Evolutionary conservation across 192 early-diverging fungal genomes (phyloP), one percentile per base, ranked within the genome.

Genomic region (Haplosporangium gracile): DNA sequence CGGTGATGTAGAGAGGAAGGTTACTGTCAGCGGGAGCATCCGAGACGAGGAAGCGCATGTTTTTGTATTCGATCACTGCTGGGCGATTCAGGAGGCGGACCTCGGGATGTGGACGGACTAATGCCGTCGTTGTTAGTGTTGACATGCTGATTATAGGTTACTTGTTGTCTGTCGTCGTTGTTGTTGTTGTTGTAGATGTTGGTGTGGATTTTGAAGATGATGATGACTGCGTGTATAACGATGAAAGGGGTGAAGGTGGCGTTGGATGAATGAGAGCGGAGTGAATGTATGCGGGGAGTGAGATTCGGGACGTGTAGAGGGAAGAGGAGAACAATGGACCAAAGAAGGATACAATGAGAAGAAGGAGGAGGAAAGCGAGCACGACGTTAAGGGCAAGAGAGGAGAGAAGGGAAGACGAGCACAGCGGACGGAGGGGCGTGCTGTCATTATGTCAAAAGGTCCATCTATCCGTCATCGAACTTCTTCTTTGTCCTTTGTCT

Each of bases 21-120:
- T 92, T 97, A 65, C 91, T 91, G 78, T 94, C 93, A 7, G 94
- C 93, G 10, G 96, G 96, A 4, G 94, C 93, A 79, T 97, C 96
- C 68, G 95, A 93, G 74, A 97, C 94, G 60, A 97, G 77, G 82
- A 97, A 97, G 22, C 93, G 91, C 80, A 94, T 75, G 78, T 91
- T 81, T 51, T 94, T 93, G 82, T 94, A 92, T 73, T 95, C 94
- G 42, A 97, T 92, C 38, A 91, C 78, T 6, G 93, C 90, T 16
- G 92, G 93, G 40, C 91, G 91, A 74, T 94, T 95, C 76, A 92
- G 88, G 55, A 90, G 87, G 3, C 83, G 68, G 8, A 69, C 77
- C 34, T 55, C 60, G 60, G 60, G 60, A 65, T 65, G 76, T 26
- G 65, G 16, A 29, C 42, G 60, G n/a, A 69, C 40, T n/a, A 70